These are phyloP conservation scores for Evernia prunastri DNA, from an alignment of 495 filamentous ascomycete genomes.

Conservation along the genomic window DNA sequence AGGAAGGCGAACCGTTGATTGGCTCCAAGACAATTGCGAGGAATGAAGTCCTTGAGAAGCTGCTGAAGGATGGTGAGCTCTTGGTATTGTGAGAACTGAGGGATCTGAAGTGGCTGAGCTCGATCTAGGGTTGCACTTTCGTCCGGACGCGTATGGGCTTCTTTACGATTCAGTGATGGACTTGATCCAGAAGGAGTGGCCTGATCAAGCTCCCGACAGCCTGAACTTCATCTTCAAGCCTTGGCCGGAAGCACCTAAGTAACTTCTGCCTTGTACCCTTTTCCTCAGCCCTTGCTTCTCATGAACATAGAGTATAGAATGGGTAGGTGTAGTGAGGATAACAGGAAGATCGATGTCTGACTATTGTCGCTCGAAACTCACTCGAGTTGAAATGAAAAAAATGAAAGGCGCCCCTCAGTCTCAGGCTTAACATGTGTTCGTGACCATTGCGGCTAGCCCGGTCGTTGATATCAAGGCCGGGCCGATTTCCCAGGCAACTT, in stretches of 20 bases:
- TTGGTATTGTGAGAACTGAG: neutral
- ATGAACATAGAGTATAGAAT: neutral
- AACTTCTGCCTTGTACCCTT: neutral
- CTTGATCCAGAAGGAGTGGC: slow-evolving; percentile 48
- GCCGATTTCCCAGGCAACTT: no score
- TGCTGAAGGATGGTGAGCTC: slow-evolving; percentile 56
- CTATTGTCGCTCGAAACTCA: neutral
- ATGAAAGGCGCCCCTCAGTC: neutral
- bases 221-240: slow-evolving; percentile 48
- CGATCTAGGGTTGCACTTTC: slow-evolving; percentile 55
- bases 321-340: neutral
- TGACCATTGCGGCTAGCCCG: no score
- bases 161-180: slow-evolving; percentile 51
- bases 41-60: slow-evolving; percentile 41
- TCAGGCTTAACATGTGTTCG: no score
- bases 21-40: slow-evolving; percentile 47
- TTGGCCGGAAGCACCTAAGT: slow-evolving; percentile 33
- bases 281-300: neutral
- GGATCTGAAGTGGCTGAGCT: slow-evolving; percentile 4
- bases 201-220: slow-evolving; percentile 50
- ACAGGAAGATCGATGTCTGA: neutral
- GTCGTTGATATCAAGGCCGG: no score
- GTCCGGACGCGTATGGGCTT: slow-evolving; percentile 52
- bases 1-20: slow-evolving; percentile 46
- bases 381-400: neutral